Percentiles rank a stretch among this genome's conserved stretches.
Evolutionary conservation across 1,139 yeast species (phyloP).

Genomic region (Suhomyces wounanorum): DNA sequence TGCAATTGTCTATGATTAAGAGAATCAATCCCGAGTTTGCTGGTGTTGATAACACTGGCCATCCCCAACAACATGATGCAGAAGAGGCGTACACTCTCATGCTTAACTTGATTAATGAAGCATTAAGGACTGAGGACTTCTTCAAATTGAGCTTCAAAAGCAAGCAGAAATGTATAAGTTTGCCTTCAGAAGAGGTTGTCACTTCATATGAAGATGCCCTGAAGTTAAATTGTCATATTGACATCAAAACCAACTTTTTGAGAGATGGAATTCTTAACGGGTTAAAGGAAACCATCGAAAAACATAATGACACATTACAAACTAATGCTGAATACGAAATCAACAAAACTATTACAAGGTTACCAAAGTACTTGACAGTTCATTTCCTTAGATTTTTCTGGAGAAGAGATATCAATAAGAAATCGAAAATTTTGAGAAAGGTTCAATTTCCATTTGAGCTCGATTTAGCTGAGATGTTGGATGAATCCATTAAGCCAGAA

Average conservation of each 20-base stretch:
- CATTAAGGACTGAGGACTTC: conserved; percentile 52
- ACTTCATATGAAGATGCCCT: conserved; percentile 54
- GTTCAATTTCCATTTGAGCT: conserved; percentile 93
- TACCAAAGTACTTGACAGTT: conserved; percentile 87
- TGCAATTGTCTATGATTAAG: conserved; percentile 65
- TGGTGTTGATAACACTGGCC: conserved; percentile 69
- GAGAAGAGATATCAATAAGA: conserved; percentile 89
- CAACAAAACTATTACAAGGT: conserved; percentile 66
- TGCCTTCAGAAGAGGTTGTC: conserved; percentile 54
- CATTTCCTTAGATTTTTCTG: conserved; percentile 95
- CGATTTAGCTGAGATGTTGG: conserved; percentile 84
- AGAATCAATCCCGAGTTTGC: conserved; percentile 83
- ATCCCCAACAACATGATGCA: conserved; percentile 94
- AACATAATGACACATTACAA: conserved; percentile 69
- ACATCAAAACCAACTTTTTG: conserved; percentile 80
- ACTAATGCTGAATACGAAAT: conserved; percentile 72
- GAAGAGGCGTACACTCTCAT: conserved; percentile 93
- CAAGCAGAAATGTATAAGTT: conserved; percentile 59
- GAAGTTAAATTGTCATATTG: conserved; percentile 88
- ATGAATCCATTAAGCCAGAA: conserved; percentile 66
- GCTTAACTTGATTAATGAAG: conserved; percentile 54
- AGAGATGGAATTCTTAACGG: conserved; percentile 82
- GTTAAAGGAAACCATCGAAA: conserved; percentile 74
- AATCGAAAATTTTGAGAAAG: conserved; percentile 89
- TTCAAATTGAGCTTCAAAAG: conserved; percentile 69